Base-by-base conservation (phyloP, 1,284 basidiomycete genomes). In the Cutaneotrichosporon sp. region DNA sequence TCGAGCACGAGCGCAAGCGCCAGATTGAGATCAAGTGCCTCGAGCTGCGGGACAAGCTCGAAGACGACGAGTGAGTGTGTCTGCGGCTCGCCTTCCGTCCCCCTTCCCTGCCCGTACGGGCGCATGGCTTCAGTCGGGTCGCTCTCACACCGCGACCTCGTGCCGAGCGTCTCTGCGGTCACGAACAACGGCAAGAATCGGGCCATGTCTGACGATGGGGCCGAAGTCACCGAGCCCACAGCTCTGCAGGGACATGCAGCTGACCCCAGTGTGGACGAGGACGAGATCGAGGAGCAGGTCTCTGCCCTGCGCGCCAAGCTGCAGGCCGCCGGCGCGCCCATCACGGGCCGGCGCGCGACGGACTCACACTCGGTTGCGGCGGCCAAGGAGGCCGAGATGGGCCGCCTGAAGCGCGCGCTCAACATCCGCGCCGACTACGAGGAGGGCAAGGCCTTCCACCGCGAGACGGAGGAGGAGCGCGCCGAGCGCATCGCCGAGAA, bases 1-100 rank as follows among this genome's bases (percentile, higher is more conserved):
- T 99, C 59, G 95, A 98, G 64, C 95, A 99, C 72, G 95, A 99
- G 79, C 84, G 89, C 63, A 95, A 95, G 79, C 85, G 95, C 62
- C 89, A 91, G 74, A 89, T 99, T 0, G 95, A 99, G 74, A 86
- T 97, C 3, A 89, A 92, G 75, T 97, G 95, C 75, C 80, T 97
- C 63, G 94, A 98, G 76, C 80, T 98, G 65, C 88, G 91, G 72
- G 84, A 97, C 42, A 82, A 92, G 73, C 83, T 99, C 62, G 95
- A 98, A 80, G 95, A 99, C 56, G 85, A 94, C 71, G 93, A 86
- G 91, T 94, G 79, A 67, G 82, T 75, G 0, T 7, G 22, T 22
- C n/a, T 8, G 3, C 18, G n/a, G 9, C n/a, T 6, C 45, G 18
- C 42, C 18, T 18, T 29, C 29, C n/a, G n/a, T n/a, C n/a, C n/a